A percentile compares a stretch with the other conserved stretches of the same genome.
phyloP scores from a whole-genome alignment of 345 rosid genomes.

The Aurinia saxatilis region DNA sequence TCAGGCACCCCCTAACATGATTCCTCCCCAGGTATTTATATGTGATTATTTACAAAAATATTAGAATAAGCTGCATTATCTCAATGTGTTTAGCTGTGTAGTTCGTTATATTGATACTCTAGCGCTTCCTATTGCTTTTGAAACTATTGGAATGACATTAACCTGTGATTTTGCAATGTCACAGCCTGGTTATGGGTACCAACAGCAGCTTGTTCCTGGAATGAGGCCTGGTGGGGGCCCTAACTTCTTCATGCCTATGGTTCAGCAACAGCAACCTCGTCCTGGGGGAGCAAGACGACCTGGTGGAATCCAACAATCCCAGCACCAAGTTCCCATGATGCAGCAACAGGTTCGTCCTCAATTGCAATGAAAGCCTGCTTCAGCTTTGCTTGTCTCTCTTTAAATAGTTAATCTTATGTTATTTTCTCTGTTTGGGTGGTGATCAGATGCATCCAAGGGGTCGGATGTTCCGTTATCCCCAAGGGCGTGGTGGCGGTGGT shows the following conservation, averaged over 20 bases:
- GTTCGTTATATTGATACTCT: not conserved
- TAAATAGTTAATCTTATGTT: not conserved
- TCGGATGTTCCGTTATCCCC: constrained; percentile 64
- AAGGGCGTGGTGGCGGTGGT: constrained; percentile 50
- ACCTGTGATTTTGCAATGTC: not conserved
- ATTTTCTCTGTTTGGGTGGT: not conserved
- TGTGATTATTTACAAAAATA: not conserved
- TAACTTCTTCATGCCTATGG: constrained; percentile 88
- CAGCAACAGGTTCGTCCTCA: constrained; percentile 50
- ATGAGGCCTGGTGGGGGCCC: constrained; percentile 82
- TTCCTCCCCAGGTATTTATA: constrained; percentile 73
- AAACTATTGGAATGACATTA: not conserved
- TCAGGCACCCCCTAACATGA: constrained; percentile 75
- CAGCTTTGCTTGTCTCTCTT: not conserved
- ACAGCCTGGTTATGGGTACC: constrained; percentile 92
- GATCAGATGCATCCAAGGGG: constrained; percentile 79
- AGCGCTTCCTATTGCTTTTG: not conserved
- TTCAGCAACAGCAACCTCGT: constrained; percentile 85
- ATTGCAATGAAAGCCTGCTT: not conserved
- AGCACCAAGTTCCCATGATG: constrained; percentile 73
- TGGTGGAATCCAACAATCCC: constrained; percentile 65
- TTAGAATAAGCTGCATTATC: not conserved
- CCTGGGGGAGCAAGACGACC: constrained; percentile 66
- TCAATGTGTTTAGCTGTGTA: not conserved
- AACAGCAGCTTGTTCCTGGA: constrained; percentile 94